A percentile compares a stretch with the other conserved stretches of the same genome.
phyloP scores from a whole-genome alignment of 495 filamentous ascomycete genomes.

The Usnea hakonensis region DNA sequence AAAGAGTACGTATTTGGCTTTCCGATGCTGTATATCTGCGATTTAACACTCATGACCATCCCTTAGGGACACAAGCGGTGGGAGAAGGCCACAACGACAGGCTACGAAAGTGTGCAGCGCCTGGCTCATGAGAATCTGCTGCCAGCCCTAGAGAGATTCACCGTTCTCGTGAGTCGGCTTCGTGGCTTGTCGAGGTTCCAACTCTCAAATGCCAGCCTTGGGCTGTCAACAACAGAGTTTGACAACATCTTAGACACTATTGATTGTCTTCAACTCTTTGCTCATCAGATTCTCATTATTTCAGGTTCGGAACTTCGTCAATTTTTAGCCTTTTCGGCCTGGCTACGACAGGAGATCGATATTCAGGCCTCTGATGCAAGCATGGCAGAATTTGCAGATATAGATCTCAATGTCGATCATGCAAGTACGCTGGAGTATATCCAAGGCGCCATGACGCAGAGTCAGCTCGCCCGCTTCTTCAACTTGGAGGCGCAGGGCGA shows the following conservation, averaged over 20 bases:
- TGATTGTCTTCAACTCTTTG: slow-evolving; percentile 62
- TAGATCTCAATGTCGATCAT: slow-evolving; percentile 40
- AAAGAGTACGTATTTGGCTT: slow-evolving; percentile 51
- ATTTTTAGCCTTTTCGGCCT: slow-evolving; percentile 71
- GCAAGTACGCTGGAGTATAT: slow-evolving; percentile 46
- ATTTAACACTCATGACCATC: slow-evolving; percentile 19
- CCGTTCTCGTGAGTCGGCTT: slow-evolving; percentile 72
- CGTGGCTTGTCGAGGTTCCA: slow-evolving; percentile 81
- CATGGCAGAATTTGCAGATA: slow-evolving; percentile 41
- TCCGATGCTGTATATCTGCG: background rate
- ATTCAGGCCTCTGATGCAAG: slow-evolving; percentile 39
- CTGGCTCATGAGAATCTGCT: slow-evolving; percentile 80
- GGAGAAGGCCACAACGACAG: slow-evolving; percentile 75
- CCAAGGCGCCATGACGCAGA: slow-evolving; percentile 42
- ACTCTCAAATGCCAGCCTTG: slow-evolving; percentile 56
- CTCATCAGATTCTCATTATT: slow-evolving; percentile 61
- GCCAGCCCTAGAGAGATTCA: slow-evolving; percentile 75
- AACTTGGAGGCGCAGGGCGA: slow-evolving; percentile 9
- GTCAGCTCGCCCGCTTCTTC: slow-evolving; percentile 39
- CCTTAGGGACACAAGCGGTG: slow-evolving; percentile 83
- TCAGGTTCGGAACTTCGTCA: slow-evolving; percentile 70
- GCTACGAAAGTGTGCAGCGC: slow-evolving; percentile 67
- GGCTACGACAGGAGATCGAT: slow-evolving; percentile 82
- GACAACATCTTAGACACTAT: slow-evolving; percentile 60
- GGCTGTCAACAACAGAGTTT: slow-evolving; percentile 52